Conservation (phyloP, 192 early-diverging fungal genomes). For the Entomortierella beljakovae region DNA sequence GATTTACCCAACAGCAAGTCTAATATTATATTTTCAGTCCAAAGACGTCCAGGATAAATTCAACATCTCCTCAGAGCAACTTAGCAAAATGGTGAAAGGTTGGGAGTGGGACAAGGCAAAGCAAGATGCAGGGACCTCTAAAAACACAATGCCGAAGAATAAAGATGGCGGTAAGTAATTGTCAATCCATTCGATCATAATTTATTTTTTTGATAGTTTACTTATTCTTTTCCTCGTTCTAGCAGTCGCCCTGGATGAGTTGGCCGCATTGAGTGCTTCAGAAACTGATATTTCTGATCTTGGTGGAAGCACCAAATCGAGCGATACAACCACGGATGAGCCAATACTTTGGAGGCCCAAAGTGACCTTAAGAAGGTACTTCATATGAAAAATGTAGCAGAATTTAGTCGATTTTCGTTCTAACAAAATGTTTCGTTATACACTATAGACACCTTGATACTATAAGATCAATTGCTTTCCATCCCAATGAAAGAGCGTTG, state of each 20-base stretch:
- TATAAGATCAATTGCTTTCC: constrained; percentile 46
- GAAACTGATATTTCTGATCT: neutral
- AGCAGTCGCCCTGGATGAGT: constrained; percentile 17
- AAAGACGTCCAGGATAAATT: constrained; percentile 67
- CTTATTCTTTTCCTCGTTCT: neutral
- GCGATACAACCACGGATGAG: constrained; percentile 16
- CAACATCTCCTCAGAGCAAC: constrained; percentile 61
- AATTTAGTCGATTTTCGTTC: neutral
- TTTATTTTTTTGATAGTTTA: neutral
- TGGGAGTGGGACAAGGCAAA: constrained; percentile 52
- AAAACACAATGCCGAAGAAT: constrained; percentile 36
- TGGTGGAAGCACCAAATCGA: neutral
- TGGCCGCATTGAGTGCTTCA: constrained; percentile 17
- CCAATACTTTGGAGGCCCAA: constrained; percentile 38
- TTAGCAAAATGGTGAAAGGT: constrained; percentile 62
- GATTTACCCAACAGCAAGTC: neutral
- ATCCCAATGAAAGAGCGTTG: constrained; percentile 63
- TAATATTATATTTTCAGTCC: constrained; percentile 35
- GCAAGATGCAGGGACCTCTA: constrained; percentile 6
- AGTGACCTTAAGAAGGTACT: constrained; percentile 29
- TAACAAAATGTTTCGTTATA: neutral
- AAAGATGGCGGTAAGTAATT: constrained; percentile 33
- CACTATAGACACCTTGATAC: constrained; percentile 39
- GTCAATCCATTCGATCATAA: too few relatives aligned
- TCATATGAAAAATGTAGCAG: neutral